A percentile compares a stretch with the other conserved stretches of the same genome.
These are phyloP conservation scores for Chytriomyces sp. DNA, from an alignment of 192 early-diverging fungal genomes.

Conservation along the genomic window DNA sequence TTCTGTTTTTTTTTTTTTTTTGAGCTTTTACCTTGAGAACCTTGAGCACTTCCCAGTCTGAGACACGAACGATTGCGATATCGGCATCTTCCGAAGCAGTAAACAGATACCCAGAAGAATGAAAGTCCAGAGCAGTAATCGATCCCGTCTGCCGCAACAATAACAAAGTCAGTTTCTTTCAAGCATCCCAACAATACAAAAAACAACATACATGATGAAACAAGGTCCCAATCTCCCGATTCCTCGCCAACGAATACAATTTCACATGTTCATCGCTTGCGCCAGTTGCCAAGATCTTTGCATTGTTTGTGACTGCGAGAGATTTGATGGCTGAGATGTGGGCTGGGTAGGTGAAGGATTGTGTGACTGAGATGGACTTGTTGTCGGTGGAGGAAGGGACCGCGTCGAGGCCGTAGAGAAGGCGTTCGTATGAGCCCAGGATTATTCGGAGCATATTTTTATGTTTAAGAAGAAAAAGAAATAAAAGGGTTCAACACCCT, in stretches of 20 bases:
- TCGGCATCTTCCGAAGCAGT: constrained; percentile 88
- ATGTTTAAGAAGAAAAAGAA: neutral
- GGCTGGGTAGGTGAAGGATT: constrained; percentile 93
- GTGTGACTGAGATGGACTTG: constrained; percentile 47
- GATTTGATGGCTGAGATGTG: constrained; percentile 95
- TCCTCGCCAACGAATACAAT: constrained; percentile 83
- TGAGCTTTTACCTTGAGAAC: constrained; percentile 59
- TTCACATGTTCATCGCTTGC: constrained; percentile 95
- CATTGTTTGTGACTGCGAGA: constrained; percentile 52
- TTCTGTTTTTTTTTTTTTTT: constrained; percentile 61
- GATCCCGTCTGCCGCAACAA: constrained; percentile 63
- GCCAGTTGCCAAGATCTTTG: constrained; percentile 86
- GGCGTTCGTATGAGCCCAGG: constrained; percentile 91
- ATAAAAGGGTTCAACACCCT: neutral
- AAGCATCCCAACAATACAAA: neutral
- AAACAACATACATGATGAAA: constrained; percentile 72
- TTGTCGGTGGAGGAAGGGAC: constrained; percentile 18
- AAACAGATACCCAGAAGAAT: constrained; percentile 82
- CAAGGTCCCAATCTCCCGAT: constrained; percentile 89
- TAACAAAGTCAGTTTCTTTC: neutral
- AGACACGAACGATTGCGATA: constrained; percentile 87
- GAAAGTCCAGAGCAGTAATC: constrained; percentile 85
- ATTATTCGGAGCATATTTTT: constrained; percentile 44
- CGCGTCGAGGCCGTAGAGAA: constrained; percentile 89
- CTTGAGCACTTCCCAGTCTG: constrained; percentile 97